phyloP scores from a whole-genome alignment of 441 rosid species.

The Aleurites moluccanus region DNA sequence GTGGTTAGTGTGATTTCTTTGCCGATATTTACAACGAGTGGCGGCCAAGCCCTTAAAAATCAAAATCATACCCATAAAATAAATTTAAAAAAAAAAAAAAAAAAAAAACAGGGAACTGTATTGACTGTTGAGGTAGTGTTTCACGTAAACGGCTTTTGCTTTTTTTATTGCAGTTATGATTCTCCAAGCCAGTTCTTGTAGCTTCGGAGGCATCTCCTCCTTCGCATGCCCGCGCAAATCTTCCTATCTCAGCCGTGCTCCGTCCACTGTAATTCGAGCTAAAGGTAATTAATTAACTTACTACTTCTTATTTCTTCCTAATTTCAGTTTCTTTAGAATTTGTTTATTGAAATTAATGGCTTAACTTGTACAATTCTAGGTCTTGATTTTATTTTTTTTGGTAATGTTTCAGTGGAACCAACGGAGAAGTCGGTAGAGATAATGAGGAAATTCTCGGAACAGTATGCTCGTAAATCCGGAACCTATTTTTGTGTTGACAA shows the following conservation, averaged over 20 bases:
- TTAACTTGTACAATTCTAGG: not conserved
- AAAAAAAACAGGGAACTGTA: not conserved
- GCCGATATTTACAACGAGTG: constrained; percentile 43
- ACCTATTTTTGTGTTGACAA: constrained; percentile 90
- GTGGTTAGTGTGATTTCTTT: not conserved
- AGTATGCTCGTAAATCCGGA: constrained; percentile 86
- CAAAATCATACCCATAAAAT: not conserved
- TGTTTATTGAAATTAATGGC: not conserved
- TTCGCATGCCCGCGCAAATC: constrained; percentile 38
- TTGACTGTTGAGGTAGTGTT: not conserved
- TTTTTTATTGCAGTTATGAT: constrained; percentile 35
- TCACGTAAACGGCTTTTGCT: not conserved
- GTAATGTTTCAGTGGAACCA: constrained; percentile 57
- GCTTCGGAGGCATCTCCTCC: constrained; percentile 41
- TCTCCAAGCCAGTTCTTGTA: constrained; percentile 53
- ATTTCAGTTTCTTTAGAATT: not conserved
- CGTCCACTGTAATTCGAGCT: constrained; percentile 37
- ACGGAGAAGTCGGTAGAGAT: constrained; percentile 83
- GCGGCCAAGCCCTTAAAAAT: constrained; percentile 12
- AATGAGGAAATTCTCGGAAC: constrained; percentile 97
- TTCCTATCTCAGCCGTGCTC: constrained; percentile 31
- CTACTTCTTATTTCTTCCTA: not conserved
- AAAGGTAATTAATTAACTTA: constrained; percentile 30
- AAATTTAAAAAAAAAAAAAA: not conserved
- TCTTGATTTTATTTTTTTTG: not conserved